Conservation (phyloP, 179 eudicot genomes). For the Silene coronaria region DNA sequence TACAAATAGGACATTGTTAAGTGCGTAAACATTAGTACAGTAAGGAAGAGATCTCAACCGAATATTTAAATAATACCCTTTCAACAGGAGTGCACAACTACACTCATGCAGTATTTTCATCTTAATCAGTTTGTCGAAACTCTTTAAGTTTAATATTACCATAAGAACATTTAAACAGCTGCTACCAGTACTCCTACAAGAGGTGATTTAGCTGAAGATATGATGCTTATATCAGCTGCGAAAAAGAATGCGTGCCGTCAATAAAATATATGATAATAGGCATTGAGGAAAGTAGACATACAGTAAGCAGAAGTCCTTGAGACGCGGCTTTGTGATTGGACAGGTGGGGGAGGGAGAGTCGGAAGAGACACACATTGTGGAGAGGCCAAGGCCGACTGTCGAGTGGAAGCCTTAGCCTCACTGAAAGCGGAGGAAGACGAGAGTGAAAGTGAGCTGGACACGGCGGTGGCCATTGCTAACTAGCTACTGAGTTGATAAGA, state of each 20-base stretch:
- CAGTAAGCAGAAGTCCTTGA: constrained; percentile 52
- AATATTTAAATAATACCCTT: background rate
- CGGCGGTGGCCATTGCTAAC: constrained; percentile 49
- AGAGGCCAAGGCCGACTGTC: constrained; percentile 46
- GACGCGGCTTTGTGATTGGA: constrained; percentile 42
- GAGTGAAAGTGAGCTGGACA: constrained; percentile 52
- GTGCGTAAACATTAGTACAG: too few species aligned
- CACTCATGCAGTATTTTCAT: background rate
- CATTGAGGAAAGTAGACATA: constrained; percentile 26
- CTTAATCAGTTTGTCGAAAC: background rate
- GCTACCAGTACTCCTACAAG: too few species aligned
- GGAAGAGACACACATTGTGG: constrained; percentile 64
- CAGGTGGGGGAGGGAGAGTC: constrained; percentile 47
- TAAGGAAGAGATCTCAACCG: too few species aligned
- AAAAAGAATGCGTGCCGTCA: background rate
- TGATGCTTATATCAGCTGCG: too few species aligned
- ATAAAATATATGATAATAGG: background rate
- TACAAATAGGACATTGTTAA: background rate
- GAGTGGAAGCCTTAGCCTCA: constrained; percentile 42
- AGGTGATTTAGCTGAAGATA: too few species aligned
- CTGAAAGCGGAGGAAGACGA: constrained; percentile 39
- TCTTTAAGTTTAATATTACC: background rate
- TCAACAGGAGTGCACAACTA: background rate
- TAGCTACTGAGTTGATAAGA: background rate
- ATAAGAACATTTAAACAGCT: background rate